Base-by-base conservation (phyloP, 2,329 filamentous ascomycete genomes). In the Helminthosporium solani region DNA sequence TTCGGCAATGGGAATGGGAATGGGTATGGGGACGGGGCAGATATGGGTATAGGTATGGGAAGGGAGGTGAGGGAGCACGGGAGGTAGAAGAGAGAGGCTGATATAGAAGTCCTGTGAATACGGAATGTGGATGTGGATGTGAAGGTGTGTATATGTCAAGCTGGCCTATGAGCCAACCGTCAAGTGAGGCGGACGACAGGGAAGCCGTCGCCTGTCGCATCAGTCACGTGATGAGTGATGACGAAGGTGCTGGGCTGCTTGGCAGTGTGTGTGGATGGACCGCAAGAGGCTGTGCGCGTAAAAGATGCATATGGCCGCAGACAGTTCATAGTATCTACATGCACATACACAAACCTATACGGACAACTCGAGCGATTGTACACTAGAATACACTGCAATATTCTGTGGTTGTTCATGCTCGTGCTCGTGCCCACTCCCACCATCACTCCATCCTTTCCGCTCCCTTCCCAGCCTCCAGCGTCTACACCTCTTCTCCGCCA, bases 151-250 rank as follows among this genome's bases (percentile, higher is more conserved):
- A n/a, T n/a, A 28, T 18, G 47, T 30, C 30, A 19, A 30, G 46
- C 34, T 8, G 40, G 35, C 40, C 41, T 45, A 16, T 23, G 23
- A 43, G 46, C 51, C 48, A 56, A 56, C 45, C 44, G 36, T 43
- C 38, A 37, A 51, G 41, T 58, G 56, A 60, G 56, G 56, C 57
- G 48, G 40, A 36, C 42, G 40, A 36, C 40, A 31, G 33, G 35
- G 21, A 19, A 28, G 19, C 23, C 31, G 11, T 28, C 23, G 20
- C 4, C 5, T 12, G 14, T 40, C 15, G 36, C 20, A 2, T 16
- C 5, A 14, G n/a, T 41, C 40, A 46, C 31, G 44, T 43, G 47
- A 44, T 9, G 12, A n/a, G n/a, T n/a, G 30, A 50, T 54, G 53
- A 50, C 53, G 51, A 47, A 20, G 27, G 28, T 12, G 19, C 18